Evolutionary conservation across 805 yeast species (phyloP), one percentile per base, ranked within the genome.

Genomic region (Spathaspora girioi): DNA sequence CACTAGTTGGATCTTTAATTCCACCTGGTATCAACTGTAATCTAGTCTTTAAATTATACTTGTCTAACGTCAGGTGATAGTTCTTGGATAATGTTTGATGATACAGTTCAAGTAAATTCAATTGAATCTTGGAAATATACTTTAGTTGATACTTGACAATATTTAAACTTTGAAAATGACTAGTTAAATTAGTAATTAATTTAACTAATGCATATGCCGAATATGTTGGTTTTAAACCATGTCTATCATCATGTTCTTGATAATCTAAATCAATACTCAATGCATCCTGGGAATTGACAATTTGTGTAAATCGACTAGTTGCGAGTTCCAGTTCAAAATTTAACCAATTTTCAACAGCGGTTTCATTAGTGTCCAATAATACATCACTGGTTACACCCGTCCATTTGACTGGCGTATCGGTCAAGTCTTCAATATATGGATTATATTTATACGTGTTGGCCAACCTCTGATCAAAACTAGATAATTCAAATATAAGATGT

Each of bases 241-340:
- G 40, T 65, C 64, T 6, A 64, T 64, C n/a, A 51, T 76, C 9
- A 5, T 27, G 5, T 5, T 45, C 59, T 35, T 62, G 64, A 53
- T 61, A 74, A 47, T 87, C 92, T 54, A 66, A 70, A 59, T 87
- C 92, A 29, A 86, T 78, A 2, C 64, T 65, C 63, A 84, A 82
- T 0, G 87, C 82, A 55, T 78, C 74, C 0, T 70, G 57, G 0
- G 77, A 61, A 2, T 69, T 67, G 3, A 82, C 60, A 18, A 85
- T 79, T 54, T 81, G 86, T 27, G 58, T 65, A 54, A 77, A 83
- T 51, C 87, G 65, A 20, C 68, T 65, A 43, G 71, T 68, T 2
- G 87, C 84, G 58, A 83, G 70, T 11, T 71, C 67, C 35, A 69
- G 67, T 59, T 86, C 90, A 45, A 77, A 76, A 2, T 62, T 60